Base-by-base conservation (phyloP, 2,329 filamentous ascomycete species). In the Gyromitra esculenta region DNA sequence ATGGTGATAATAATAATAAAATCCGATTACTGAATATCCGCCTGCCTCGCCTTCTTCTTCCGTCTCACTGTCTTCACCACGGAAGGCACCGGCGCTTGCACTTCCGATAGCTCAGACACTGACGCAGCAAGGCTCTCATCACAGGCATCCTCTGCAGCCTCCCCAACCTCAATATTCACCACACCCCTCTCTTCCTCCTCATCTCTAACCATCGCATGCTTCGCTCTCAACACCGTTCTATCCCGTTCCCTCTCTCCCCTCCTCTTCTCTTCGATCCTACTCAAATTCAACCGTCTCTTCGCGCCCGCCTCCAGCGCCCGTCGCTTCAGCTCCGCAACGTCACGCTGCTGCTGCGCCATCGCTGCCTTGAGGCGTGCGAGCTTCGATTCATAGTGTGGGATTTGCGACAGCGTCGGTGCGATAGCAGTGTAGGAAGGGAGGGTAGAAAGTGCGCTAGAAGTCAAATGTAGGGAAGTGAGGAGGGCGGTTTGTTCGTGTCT, bases 31-130 rank as follows among this genome's bases (percentile, higher is more conserved):
- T 76, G 54, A 13, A 79, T 79, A 59, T 78, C 78, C n/a, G 66
- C 78, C 67, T 77, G 74, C 50, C 78, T 73, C 8, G 63, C 78
- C 74, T 75, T 79, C 74, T 77, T 78, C 73, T 77, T 79, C 66
- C 73, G 77, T 73, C 63, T 79, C 5, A 78, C 74, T 1, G 75
- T 76, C 41, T 70, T 78, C 0, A 76, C 73, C 25, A 52, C 71
- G 9, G 37, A 25, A 2, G n/a, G 63, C 50, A 8, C 35, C 37
- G 65, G 37, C 45, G 15, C 56, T 31, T 65, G 63, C 13, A 56
- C 73, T 41, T 54, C 57, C 37, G 31, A 9, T 48, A 8, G 2
- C 64, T 31, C 60, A 18, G 21, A 11, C 21, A 8, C 54, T 9
- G 54, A 37, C 13, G 45, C 45, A 18, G 45, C 18, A 50, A 50